These are phyloP conservation scores for Monoraphidium neglectum DNA, from an alignment of 139 green algal genomes.

Conservation along the genomic window DNA sequence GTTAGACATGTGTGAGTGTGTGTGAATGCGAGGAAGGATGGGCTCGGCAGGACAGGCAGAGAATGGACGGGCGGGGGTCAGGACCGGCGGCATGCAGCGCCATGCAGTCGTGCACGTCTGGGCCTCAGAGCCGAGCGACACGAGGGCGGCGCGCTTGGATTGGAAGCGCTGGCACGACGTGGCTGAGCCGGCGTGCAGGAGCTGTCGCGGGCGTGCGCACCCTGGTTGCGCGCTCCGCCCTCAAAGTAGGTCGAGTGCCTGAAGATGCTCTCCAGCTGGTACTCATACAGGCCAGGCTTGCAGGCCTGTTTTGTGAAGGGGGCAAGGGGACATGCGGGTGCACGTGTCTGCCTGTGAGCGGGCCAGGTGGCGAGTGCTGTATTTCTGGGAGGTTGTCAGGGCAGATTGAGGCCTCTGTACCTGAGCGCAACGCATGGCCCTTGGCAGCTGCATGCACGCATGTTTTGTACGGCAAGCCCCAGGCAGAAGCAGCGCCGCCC, in stretches of 20 bases:
- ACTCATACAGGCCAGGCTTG: conserved; percentile 71
- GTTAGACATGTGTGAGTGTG: not conserved
- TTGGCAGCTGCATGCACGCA: not conserved
- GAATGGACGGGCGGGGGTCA: not conserved
- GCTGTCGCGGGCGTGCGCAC: not conserved
- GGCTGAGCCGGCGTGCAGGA: not conserved
- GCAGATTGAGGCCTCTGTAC: too few relatives aligned
- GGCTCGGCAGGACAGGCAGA: not conserved
- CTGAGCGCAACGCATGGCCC: too few relatives aligned
- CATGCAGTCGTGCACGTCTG: too few relatives aligned
- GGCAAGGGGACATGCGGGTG: not conserved
- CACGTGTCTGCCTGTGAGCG: not conserved
- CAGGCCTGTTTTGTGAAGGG: conserved; percentile 12
- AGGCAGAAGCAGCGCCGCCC: conserved; percentile 2
- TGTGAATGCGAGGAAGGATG: not conserved
- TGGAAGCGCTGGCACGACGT: too few relatives aligned
- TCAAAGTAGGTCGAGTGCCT: conserved; percentile 67
- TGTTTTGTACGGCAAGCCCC: not conserved
- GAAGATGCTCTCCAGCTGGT: conserved; percentile 75
- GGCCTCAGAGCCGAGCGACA: too few relatives aligned
- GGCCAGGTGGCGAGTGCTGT: too few relatives aligned
- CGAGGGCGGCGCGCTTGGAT: too few relatives aligned
- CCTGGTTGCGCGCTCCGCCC: conserved; percentile 28
- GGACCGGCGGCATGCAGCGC: too few relatives aligned
- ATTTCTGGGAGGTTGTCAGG: too few relatives aligned